Base-by-base conservation (phyloP, 2,329 filamentous ascomycete genomes). In the Aspergillus brasiliensis region DNA sequence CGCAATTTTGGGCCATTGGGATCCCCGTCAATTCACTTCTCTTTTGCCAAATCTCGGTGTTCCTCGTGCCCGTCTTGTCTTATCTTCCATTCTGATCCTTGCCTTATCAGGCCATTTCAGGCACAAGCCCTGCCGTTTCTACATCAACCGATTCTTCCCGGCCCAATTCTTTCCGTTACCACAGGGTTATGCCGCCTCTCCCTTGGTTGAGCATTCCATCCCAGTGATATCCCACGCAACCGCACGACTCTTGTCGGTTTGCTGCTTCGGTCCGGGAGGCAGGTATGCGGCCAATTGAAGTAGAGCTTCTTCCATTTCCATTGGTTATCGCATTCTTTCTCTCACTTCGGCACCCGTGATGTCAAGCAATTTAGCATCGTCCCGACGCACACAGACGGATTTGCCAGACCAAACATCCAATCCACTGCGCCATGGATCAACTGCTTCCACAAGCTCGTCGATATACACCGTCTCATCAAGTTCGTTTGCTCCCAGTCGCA, bases 391-490 rank as follows among this genome's bases (percentile, higher is more conserved):
- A 59, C 75, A 78, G 63, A 75, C 74, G 61, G 76, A 79, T 59
- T 59, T 77, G 52, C 62, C 74, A n/a, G 58, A 76, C 31, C 76
- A 80, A 66, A 68, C 71, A 53, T 77, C 81, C 31, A 83, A 80
- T 60, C 78, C 80, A 17, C 69, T 79, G 57, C 82, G 84, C 65
- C 82, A 86, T 72, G 79, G 79, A 19, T 86, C 84, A 6, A 83
- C 75, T 28, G 81, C 82, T 38, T 86, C 84, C 10, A 84, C 81
- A 23, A 80, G 73, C 65, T 86, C 84, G 7, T 85, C 83, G 1
- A 71, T 77, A 48, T 83, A 81, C 66, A 84, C 83, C 2, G 70
- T 76, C 54, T 79, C 76, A 44, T 82, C 82, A 3, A 80, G 78
- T 64, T 77, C 79, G 11, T 79, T 81, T 62, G 70, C 77, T 3